A percentile compares a stretch with the other conserved stretches of the same genome.
These are phyloP conservation scores for Lignosus rhinocerotis DNA, from an alignment of 1,284 basidiomycete genomes.

Conservation along the genomic window DNA sequence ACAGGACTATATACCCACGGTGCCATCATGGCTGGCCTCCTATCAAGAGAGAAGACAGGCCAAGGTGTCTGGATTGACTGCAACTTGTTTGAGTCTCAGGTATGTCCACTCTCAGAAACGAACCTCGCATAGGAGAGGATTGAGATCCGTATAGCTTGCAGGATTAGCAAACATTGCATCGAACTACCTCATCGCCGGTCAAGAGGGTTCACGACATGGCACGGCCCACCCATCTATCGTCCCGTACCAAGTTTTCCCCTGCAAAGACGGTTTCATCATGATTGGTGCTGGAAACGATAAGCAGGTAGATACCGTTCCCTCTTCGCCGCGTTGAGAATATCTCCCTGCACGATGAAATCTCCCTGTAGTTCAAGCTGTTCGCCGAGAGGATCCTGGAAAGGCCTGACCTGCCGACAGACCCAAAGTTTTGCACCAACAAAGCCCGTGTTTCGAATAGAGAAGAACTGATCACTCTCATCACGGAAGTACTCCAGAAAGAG, in stretches of 20 bases:
- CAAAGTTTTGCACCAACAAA: slow-evolving; percentile 73
- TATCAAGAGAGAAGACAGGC: slow-evolving; percentile 83
- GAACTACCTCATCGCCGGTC: slow-evolving; percentile 87
- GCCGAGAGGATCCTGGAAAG: slow-evolving; percentile 58
- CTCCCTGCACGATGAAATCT: background rate
- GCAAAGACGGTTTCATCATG: slow-evolving; percentile 90
- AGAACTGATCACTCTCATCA: slow-evolving; percentile 74
- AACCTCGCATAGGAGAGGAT: background rate
- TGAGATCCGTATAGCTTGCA: slow-evolving; percentile 60
- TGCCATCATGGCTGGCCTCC: slow-evolving; percentile 87
- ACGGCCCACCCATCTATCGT: slow-evolving; percentile 92
- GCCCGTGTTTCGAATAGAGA: slow-evolving; percentile 77
- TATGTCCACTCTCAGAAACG: slow-evolving; percentile 33
- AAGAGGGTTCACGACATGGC: slow-evolving; percentile 87
- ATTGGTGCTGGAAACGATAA: slow-evolving; percentile 92
- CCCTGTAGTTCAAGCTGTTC: slow-evolving; percentile 65
- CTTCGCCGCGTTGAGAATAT: background rate
- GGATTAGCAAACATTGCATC: slow-evolving; percentile 92
- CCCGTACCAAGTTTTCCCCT: slow-evolving; percentile 90
- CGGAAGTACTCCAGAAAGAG: slow-evolving; percentile 56
- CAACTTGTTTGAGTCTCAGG: slow-evolving; percentile 86
- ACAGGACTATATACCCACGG: slow-evolving; percentile 94
- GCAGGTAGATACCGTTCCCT: slow-evolving; percentile 55
- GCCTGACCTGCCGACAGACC: slow-evolving; percentile 58
- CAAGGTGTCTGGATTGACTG: slow-evolving; percentile 90